Evolutionary conservation across 2,329 filamentous ascomycete species (phyloP).

Genomic region (Ceratocystis variospora): DNA sequence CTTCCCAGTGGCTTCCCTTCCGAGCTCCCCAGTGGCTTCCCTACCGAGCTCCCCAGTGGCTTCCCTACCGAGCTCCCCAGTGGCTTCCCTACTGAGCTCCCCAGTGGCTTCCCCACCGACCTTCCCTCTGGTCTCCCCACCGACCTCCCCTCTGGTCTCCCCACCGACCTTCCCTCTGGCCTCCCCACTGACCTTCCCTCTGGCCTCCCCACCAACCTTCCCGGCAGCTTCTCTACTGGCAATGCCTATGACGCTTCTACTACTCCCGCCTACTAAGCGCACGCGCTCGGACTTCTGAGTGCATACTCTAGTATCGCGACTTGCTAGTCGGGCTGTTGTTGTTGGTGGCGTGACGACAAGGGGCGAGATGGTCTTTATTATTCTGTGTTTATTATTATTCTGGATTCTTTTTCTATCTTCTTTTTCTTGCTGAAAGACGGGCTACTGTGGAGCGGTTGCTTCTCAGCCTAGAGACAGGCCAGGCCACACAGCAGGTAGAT

Average conservation of each 20-base stretch:
- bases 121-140: background rate
- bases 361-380: background rate
- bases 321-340: background rate
- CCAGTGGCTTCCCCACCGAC: conserved; percentile 5
- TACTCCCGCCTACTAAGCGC: no score
- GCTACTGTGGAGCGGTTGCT: background rate
- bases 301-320: background rate
- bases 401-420: conserved; percentile 4
- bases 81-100: background rate
- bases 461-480: background rate
- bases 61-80: background rate
- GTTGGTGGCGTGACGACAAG: background rate
- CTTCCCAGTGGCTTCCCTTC: background rate
- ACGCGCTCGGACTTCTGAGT: no score
- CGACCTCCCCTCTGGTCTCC: conserved; percentile 6
- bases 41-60: background rate
- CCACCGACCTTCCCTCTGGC: background rate
- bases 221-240: background rate
- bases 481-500: background rate
- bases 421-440: background rate
- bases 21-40: conserved; percentile 3
- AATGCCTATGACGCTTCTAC: background rate
- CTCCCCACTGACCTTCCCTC: background rate
- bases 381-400: conserved; percentile 13
- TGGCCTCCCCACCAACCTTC: background rate